These are phyloP conservation scores for Pythium pyrilobum DNA, from an alignment of 352 stramenopile genomes.

Conservation along the genomic window DNA sequence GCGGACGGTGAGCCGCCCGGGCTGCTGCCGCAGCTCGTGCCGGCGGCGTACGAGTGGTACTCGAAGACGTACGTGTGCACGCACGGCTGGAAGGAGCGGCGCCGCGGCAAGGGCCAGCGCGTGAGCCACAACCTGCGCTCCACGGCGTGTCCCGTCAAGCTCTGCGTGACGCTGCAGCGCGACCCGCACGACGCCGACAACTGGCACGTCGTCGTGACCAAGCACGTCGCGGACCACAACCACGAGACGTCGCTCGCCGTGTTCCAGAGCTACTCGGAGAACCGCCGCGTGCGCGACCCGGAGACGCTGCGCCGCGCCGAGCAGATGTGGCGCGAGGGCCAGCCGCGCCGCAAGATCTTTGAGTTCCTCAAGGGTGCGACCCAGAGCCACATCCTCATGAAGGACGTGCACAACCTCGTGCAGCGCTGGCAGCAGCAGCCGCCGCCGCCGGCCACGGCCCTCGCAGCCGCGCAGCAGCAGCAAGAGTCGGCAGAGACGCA, in stretches of 20 bases:
- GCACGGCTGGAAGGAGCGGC: conserved; percentile 69
- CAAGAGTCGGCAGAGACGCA: too few relatives aligned
- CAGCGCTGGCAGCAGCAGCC: conserved; percentile 55
- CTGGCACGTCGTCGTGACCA: conserved; percentile 71
- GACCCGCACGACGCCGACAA: conserved; percentile 17
- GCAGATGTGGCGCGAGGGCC: conserved; percentile 50
- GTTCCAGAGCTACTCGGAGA: conserved; percentile 68
- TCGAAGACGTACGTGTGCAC: conserved; percentile 80
- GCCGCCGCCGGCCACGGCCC: neutral
- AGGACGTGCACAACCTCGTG: conserved; percentile 78
- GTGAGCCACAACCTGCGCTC: conserved; percentile 65
- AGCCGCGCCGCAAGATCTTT: conserved; percentile 56
- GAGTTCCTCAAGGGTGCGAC: conserved; percentile 68
- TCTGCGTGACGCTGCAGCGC: conserved; percentile 66
- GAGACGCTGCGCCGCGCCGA: conserved; percentile 49
- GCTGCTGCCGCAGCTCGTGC: conserved; percentile 29
- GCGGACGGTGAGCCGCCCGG: neutral
- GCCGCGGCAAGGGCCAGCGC: conserved; percentile 60
- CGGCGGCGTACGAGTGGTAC: conserved; percentile 63
- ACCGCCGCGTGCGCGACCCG: conserved; percentile 59
- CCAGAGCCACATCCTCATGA: conserved; percentile 59
- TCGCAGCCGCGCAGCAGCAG: too few relatives aligned
- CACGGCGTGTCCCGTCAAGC: conserved; percentile 57
- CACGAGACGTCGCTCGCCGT: conserved; percentile 51
- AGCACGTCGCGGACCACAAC: conserved; percentile 67